Evolutionary conservation across 148 eudicot species (phyloP).

Genomic region (Rhododendron simsii): DNA sequence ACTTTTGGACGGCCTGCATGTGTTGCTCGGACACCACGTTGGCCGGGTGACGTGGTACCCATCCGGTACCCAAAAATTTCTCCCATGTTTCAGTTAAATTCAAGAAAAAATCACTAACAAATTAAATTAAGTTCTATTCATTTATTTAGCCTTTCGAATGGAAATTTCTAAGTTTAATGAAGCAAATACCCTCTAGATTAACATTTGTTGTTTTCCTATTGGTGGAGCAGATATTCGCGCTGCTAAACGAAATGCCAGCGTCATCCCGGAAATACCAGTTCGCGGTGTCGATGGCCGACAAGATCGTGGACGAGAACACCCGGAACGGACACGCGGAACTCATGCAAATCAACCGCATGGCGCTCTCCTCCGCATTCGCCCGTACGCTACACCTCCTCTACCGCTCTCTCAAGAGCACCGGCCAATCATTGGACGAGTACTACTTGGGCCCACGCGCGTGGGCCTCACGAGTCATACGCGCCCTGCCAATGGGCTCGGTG

Average conservation of each 20-base stretch:
- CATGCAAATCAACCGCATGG: constrained; percentile 24
- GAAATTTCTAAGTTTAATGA: no score
- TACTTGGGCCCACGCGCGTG: background rate
- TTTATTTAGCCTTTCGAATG: no score
- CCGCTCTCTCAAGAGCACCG: constrained; percentile 15
- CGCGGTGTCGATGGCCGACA: constrained; percentile 31
- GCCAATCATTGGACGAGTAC: background rate
- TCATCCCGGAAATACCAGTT: constrained; percentile 34
- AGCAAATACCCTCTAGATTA: no score
- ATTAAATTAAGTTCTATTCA: no score
- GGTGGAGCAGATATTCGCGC: constrained; percentile 16
- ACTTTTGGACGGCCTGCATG: no score
- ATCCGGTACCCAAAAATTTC: no score
- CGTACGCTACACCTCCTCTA: constrained; percentile 21
- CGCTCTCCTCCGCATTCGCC: constrained; percentile 24
- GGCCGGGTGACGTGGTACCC: no score
- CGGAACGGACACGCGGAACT: constrained; percentile 22
- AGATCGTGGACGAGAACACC: constrained; percentile 26
- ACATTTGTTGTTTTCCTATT: no score
- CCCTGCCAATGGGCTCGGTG: constrained; percentile 18
- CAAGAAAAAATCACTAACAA: no score
- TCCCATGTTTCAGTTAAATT: no score
- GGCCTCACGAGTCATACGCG: constrained; percentile 9
- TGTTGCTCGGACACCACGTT: no score
- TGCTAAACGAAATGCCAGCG: constrained; percentile 28